Conservation (phyloP, 1,284 basidiomycete genomes). For the Irpex sp. region DNA sequence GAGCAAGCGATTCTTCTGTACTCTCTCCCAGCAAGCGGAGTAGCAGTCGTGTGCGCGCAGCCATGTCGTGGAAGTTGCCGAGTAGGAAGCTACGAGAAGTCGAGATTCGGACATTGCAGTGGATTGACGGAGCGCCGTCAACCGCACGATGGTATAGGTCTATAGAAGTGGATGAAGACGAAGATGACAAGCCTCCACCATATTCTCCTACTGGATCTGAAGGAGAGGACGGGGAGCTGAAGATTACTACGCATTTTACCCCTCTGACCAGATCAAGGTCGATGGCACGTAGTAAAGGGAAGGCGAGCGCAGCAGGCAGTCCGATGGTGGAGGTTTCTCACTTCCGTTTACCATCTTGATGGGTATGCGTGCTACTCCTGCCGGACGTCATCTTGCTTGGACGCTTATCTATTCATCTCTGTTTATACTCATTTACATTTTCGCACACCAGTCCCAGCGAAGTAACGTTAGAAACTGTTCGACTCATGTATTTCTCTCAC, state of each 20-base stretch:
- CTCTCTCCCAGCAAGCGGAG: constrained; percentile 36
- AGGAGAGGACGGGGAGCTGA: constrained; percentile 23
- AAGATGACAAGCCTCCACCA: constrained; percentile 28
- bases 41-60: constrained; percentile 33
- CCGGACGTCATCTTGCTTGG: background rate
- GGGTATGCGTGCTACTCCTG: background rate
- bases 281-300: constrained; percentile 49
- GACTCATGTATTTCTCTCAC: background rate
- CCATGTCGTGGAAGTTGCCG: constrained; percentile 54
- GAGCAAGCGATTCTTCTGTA: constrained; percentile 24
- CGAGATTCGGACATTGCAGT: constrained; percentile 54
- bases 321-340: constrained; percentile 5
- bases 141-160: constrained; percentile 39
- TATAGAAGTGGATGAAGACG: constrained; percentile 32
- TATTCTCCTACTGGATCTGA: constrained; percentile 23
- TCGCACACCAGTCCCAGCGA: background rate
- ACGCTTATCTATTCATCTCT: background rate
- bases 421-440: background rate
- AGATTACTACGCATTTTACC: constrained; percentile 40
- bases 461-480: background rate
- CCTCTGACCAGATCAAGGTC: constrained; percentile 65
- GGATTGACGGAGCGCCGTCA: constrained; percentile 62
- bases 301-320: constrained; percentile 39
- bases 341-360: background rate
- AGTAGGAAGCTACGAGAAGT: constrained; percentile 60